A percentile compares a stretch with the other conserved stretches of the same genome.
phyloP scores from a whole-genome alignment of 345 rosid species.

The Brassica cretica region DNA sequence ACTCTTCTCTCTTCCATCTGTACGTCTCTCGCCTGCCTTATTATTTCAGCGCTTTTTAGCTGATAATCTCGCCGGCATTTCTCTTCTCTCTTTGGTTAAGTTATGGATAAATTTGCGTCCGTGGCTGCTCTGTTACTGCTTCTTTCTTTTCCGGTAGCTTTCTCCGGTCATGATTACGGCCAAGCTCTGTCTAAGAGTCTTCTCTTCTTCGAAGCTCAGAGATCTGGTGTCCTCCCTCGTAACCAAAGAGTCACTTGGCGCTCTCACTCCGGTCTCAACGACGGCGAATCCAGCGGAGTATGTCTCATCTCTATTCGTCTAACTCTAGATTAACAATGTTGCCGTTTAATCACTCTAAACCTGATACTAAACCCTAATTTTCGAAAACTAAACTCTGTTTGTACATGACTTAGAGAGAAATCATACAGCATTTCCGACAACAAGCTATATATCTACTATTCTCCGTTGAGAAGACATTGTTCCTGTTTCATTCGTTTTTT shows the following conservation, averaged over 20 bases:
- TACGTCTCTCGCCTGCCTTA: background rate
- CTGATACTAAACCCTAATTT: too few species aligned
- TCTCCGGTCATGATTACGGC: conserved; percentile 85
- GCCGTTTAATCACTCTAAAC: too few species aligned
- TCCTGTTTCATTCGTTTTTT: too few species aligned
- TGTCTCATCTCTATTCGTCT: conserved; percentile 26
- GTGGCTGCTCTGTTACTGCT: conserved; percentile 55
- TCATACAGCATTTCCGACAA: too few species aligned
- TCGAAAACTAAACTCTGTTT: too few species aligned
- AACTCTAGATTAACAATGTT: too few species aligned
- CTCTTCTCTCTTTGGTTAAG: conserved; percentile 4
- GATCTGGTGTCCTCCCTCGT: conserved; percentile 88
- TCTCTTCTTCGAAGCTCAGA: conserved; percentile 97
- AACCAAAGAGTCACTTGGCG: conserved; percentile 95
- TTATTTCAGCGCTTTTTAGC: conserved; percentile 25
- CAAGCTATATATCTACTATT: too few species aligned
- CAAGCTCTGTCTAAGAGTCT: conserved; percentile 90
- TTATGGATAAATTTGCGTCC: conserved; percentile 35
- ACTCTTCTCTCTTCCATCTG: conserved; percentile 8
- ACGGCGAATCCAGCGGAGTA: conserved; percentile 96
- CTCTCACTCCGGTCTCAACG: conserved; percentile 80
- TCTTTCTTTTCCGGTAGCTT: conserved; percentile 57
- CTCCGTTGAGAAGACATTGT: too few species aligned
- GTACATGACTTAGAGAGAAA: too few species aligned
- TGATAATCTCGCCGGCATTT: conserved; percentile 44